Base-by-base conservation (phyloP, 2,329 filamentous ascomycete species). In the Pleurostoma richardsiae region DNA sequence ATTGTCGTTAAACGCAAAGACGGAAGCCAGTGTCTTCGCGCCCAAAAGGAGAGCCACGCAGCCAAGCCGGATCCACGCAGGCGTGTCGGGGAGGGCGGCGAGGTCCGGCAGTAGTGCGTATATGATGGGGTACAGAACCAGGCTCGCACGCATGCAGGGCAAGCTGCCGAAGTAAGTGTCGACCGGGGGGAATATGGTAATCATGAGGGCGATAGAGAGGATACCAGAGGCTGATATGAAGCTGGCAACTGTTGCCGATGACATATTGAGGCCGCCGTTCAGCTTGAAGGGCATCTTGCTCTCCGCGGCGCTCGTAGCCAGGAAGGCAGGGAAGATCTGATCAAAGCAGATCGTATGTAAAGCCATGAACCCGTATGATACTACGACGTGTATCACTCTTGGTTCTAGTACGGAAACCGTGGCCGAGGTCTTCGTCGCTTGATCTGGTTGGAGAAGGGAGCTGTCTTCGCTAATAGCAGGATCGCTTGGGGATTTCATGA, bases 311-410 rank as follows among this genome's bases (percentile, higher is more conserved):
- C 29, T 19, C 1, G 49, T 49, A 11, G 44, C 41, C 10, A 51
- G 41, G 19, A 51, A 51, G 11, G 46, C 49, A 30, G 49, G 49
- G n/a, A 49, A 49, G 28, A 51, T 42, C 49, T 51, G 49, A 42
- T 51, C 49, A 33, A 49, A 51, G 42, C 49, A 51, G 33, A 51
- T 38, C 4, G 43, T 10, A 42, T 51, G 49, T 4, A 51, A 5
- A 3, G 49, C 46, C 46, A 51, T 42, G 43, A 43, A 28, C 4
- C 29, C 46, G 41, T 51, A 51, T 29, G 10, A 42, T 31, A 44
- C 4, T 5, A 46, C 7, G 6, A 46, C 29, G 41, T 49, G 46
- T 8, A 39, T 10, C 6, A 51, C 27, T 30, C 27, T 36, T 6
- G 27, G 4, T 7, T n/a, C 39, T n/a, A 10, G 8, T 28, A 36